Conservation (phyloP, 2,329 filamentous ascomycete species). For the Hymenoscyphus fructigenus region DNA sequence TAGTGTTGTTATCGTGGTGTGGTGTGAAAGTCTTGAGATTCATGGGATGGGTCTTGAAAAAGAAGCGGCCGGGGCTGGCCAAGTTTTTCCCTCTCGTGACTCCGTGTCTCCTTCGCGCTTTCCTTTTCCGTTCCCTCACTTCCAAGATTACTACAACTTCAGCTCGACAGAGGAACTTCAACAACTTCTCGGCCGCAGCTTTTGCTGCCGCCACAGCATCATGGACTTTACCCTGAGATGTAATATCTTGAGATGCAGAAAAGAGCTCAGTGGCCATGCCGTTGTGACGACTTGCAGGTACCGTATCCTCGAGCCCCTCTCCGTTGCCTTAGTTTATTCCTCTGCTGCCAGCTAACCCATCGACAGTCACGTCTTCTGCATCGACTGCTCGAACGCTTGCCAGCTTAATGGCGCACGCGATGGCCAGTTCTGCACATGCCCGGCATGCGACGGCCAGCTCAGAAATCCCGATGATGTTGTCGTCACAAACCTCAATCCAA, state of each 20-base stretch:
- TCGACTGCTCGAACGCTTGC: conserved; percentile 65
- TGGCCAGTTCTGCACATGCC: conserved; percentile 59
- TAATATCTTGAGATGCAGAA: conserved; percentile 76
- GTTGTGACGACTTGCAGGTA: conserved; percentile 90
- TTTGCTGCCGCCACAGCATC: neutral
- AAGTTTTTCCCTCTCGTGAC: no score
- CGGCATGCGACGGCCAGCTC: conserved; percentile 71
- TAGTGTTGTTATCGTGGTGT: no score
- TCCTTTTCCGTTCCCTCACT: no score
- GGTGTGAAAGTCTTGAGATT: no score
- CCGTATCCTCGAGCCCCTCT: conserved; percentile 26
- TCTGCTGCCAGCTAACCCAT: conserved; percentile 19
- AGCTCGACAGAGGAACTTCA: no score
- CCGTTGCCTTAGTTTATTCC: conserved; percentile 6
- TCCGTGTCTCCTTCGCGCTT: no score
- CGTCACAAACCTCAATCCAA: conserved; percentile 69
- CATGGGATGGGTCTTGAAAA: no score
- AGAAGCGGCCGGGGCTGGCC: no score
- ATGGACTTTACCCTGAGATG: conserved; percentile 80
- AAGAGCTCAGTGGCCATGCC: conserved; percentile 66
- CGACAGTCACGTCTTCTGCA: conserved; percentile 79
- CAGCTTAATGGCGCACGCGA: conserved; percentile 56
- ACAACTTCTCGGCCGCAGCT: neutral
- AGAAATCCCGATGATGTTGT: conserved; percentile 73
- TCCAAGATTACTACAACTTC: no score